A percentile compares a stretch with the other conserved stretches of the same genome.
Evolutionary conservation across 768 basidiomycete genomes (phyloP).

Genomic region (Calocybe indica): DNA sequence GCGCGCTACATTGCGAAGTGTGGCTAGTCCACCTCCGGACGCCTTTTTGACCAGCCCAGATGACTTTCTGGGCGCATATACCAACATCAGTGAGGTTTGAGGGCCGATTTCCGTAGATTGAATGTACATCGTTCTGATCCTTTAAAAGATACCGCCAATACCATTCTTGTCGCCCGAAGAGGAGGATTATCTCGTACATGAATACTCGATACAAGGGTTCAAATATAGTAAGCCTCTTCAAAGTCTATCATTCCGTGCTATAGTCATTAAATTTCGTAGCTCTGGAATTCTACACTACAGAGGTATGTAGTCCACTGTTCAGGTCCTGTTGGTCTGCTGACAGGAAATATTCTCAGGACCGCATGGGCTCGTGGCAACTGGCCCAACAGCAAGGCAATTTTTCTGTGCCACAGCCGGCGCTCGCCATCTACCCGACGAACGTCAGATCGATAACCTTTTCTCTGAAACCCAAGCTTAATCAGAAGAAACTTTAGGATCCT

Average conservation of each 20-base stretch:
- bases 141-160: constrained; percentile 51
- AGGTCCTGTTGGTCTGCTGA: neutral
- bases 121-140: constrained; percentile 1
- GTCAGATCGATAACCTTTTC: constrained; percentile 16
- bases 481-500: constrained; percentile 29
- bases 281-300: constrained; percentile 57
- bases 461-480: neutral
- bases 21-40: constrained; percentile 49
- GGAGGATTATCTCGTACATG: constrained; percentile 67
- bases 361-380: constrained; percentile 31
- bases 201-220: constrained; percentile 54
- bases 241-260: neutral
- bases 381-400: constrained; percentile 39
- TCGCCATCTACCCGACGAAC: constrained; percentile 33
- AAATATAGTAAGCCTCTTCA: constrained; percentile 41
- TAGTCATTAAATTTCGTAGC: constrained; percentile 28
- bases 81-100: constrained; percentile 34
- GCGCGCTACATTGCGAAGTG: constrained; percentile 48
- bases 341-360: constrained; percentile 26
- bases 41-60: constrained; percentile 43
- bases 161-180: constrained; percentile 55
- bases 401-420: constrained; percentile 35
- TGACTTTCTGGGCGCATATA: constrained; percentile 51
- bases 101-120: neutral
- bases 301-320: constrained; percentile 25